Percentiles rank a stretch among this genome's conserved stretches.
phyloP scores from a whole-genome alignment of 192 early-diverging fungal genomes.

The Radiomyces spectabilis region DNA sequence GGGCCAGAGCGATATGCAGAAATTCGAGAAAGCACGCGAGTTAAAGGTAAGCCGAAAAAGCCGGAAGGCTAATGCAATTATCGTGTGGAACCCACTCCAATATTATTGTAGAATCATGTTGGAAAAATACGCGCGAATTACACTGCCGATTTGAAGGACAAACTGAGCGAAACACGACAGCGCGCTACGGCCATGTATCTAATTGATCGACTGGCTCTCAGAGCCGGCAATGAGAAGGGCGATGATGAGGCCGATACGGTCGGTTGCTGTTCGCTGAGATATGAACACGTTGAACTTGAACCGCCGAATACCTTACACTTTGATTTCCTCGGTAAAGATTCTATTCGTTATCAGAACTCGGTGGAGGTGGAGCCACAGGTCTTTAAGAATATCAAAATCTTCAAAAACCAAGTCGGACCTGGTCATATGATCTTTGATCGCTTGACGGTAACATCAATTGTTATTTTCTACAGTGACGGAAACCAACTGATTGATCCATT shows the following conservation, averaged over 20 bases:
- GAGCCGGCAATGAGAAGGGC: constrained; percentile 97
- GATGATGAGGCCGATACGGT: constrained; percentile 98
- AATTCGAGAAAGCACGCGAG: constrained; percentile 92
- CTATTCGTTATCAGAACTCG: constrained; percentile 85
- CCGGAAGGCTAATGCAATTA: not conserved
- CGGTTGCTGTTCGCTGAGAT: constrained; percentile 94
- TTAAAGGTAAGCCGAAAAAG: constrained; percentile 49
- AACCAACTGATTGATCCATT: not conserved
- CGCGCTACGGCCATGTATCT: constrained; percentile 92
- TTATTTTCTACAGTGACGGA: not conserved
- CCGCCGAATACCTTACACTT: constrained; percentile 80
- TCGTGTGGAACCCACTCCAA: not conserved
- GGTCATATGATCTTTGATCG: constrained; percentile 90
- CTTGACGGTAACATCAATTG: constrained; percentile 52
- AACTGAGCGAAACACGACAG: constrained; percentile 78
- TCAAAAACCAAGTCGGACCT: constrained; percentile 73
- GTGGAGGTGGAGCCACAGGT: constrained; percentile 84
- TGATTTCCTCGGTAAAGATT: constrained; percentile 98
- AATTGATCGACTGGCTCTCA: constrained; percentile 87
- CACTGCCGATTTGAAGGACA: constrained; percentile 68
- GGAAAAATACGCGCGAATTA: constrained; percentile 74
- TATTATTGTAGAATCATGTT: constrained; percentile 50
- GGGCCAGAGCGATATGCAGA: constrained; percentile 90
- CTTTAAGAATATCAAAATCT: constrained; percentile 88
- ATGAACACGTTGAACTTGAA: constrained; percentile 82